Percentiles rank a stretch among this genome's conserved stretches.
These are phyloP conservation scores for Alternaria sp. DNA, from an alignment of 2,329 filamentous ascomycete genomes.

Conservation along the genomic window DNA sequence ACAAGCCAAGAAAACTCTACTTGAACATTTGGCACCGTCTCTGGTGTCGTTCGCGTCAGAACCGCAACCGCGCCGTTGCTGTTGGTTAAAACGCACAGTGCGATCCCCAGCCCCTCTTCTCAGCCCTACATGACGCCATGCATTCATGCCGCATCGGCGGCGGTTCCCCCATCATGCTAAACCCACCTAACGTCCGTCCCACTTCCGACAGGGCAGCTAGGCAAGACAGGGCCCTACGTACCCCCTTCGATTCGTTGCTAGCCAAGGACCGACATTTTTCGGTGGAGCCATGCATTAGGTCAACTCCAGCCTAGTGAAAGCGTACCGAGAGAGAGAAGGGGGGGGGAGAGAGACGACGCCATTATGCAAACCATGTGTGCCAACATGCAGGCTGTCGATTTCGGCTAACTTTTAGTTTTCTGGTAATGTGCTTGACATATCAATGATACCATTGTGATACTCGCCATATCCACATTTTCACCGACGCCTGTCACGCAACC, in stretches of 20 bases:
- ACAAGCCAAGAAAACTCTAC: not conserved
- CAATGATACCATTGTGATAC: not conserved
- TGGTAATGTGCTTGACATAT: not conserved
- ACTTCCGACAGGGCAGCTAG: conserved; percentile 1
- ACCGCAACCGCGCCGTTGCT: conserved; percentile 3
- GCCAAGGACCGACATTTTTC: conserved; percentile 7
- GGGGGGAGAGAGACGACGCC: not conserved
- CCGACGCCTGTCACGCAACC: not conserved
- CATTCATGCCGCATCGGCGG: conserved; percentile 1
- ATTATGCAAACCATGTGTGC: not conserved
- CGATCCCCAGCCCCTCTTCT: conserved; percentile 2
- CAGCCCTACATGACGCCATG: conserved; percentile 20
- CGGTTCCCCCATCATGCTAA: conserved; percentile 6
- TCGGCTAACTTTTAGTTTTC: no score
- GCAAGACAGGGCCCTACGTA: conserved; percentile 11
- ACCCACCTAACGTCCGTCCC: conserved; percentile 4
- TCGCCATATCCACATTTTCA: not conserved
- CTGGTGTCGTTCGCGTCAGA: not conserved
- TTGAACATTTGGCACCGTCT: not conserved
- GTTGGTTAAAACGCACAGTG: conserved; percentile 9
- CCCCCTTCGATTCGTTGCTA: not conserved
- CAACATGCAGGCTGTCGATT: not conserved
- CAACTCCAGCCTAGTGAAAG: not conserved
- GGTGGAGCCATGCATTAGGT: conserved; percentile 2
- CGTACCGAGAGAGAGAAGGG: conserved; percentile 1